Evolutionary conservation across 805 yeast genomes (phyloP), one percentile per base, ranked within the genome.

Genomic region (Kodamaea restingae): DNA sequence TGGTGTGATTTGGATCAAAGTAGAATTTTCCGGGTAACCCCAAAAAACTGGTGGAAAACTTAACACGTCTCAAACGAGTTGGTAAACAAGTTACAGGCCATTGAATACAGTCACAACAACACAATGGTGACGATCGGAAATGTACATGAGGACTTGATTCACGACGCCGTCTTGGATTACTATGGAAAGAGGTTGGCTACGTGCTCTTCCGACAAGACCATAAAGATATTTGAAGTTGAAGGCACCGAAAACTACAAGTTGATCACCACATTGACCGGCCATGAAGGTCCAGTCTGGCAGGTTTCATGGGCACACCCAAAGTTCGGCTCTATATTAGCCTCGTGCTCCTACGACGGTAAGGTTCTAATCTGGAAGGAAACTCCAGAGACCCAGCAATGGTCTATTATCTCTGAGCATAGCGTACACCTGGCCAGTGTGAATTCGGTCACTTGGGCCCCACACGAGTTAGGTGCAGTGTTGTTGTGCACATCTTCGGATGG

Each of bases 281-380:
- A 93, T 62, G 96, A 88, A 46, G 98, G 98, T 24, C 98, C 98
- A 9, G 97, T 93, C 35, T 93, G 98, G 98, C 96, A 91, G 66
- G 95, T 88, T 15, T 79, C 87, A 39, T 93, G 98, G 98, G 98
- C 98, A 2, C 98, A 93, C 60, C 98, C 98, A 22, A 91, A 91
- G 61, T 93, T 91, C 57, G 98, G 98, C 28, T 83, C 88, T 10
- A 87, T 91, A 47, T 72, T 93, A 48, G 98, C 98, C 1, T 84
- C 95, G 18, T 87, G 95, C 51, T 88, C 96, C 1, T 93, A 88
- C 57, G 97, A 93, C 58, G 98, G 98, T 39, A 84, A 84, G 55
- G 97, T 87, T 12, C 67, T 90, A 45, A 80, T 93, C 53, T 93
- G 98, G 98, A 84, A 87, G 56, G 96, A 91, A 63, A 69, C 60